Evolutionary conservation across 768 basidiomycete species (phyloP).

Genomic region (Lactifluus pinguis): DNA sequence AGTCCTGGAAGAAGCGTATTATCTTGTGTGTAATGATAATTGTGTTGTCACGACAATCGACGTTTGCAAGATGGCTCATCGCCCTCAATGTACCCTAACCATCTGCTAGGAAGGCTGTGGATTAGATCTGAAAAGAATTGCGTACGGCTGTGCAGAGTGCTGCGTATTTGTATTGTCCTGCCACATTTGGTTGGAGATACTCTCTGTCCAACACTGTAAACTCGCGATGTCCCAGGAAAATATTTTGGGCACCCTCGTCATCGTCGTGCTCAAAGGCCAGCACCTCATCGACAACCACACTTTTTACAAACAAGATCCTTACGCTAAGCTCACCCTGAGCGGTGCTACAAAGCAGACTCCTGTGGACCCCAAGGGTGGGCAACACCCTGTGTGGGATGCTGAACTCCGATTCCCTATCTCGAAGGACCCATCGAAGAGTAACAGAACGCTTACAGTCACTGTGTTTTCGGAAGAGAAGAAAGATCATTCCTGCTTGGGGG

Average conservation of each 20-base stretch:
- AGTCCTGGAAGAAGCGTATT: no score
- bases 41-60: no score
- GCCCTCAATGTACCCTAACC: not conserved
- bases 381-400: slow-evolving; percentile 89
- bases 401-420: slow-evolving; percentile 73
- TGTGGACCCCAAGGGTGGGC: slow-evolving; percentile 78
- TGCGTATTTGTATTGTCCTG: not conserved
- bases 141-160: no score
- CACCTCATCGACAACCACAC: slow-evolving; percentile 76
- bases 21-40: no score
- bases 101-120: no score
- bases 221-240: slow-evolving; percentile 13
- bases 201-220: not conserved
- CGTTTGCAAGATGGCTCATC: not conserved
- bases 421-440: slow-evolving; percentile 44
- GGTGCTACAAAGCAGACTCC: slow-evolving; percentile 59
- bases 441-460: slow-evolving; percentile 57
- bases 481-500: slow-evolving; percentile 68
- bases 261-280: slow-evolving; percentile 78
- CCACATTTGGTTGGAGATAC: not conserved
- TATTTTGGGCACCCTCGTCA: slow-evolving; percentile 66
- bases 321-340: slow-evolving; percentile 52
- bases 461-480: slow-evolving; percentile 76
- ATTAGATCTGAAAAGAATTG: no score
- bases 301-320: slow-evolving; percentile 90